Conservation (phyloP, 371 early-diverging fungal genomes). For the Mortierella sp. region DNA sequence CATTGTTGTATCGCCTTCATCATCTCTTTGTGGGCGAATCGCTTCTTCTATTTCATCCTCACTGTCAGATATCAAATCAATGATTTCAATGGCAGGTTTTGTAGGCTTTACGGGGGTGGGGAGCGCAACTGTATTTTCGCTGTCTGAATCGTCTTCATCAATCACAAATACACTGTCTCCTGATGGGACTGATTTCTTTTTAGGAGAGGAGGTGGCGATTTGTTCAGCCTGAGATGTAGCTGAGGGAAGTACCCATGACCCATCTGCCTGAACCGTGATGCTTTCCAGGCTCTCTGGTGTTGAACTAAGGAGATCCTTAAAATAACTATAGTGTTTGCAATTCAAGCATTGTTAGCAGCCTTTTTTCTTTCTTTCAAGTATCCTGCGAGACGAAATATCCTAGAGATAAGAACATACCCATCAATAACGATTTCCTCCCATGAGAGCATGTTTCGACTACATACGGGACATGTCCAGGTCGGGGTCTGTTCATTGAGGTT, state of each 20-base stretch:
- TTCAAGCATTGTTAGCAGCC: too few relatives aligned
- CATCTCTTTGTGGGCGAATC: constrained; percentile 13
- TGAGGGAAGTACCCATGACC: constrained; percentile 63
- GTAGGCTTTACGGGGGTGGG: constrained; percentile 26
- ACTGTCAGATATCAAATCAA: constrained; percentile 75
- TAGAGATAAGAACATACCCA: constrained; percentile 44
- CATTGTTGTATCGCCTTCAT: constrained; percentile 36
- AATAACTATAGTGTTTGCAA: constrained; percentile 64
- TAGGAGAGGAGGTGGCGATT: constrained; percentile 16
- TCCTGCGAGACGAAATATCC: background rate
- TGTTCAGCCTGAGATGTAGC: constrained; percentile 15
- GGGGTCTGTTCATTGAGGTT: constrained; percentile 79
- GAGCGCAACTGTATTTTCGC: constrained; percentile 31
- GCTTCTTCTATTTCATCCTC: constrained; percentile 63
- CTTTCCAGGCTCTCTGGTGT: constrained; percentile 65
- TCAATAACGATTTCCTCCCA: constrained; percentile 76
- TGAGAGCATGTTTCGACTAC: constrained; percentile 65
- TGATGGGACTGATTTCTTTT: constrained; percentile 18
- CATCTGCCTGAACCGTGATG: constrained; percentile 72
- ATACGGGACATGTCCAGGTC: constrained; percentile 83
- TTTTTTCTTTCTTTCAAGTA: background rate
- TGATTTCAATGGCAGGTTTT: constrained; percentile 58
- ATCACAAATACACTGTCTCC: constrained; percentile 34
- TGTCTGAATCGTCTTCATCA: constrained; percentile 44
- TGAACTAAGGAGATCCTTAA: constrained; percentile 69